phyloP scores from a whole-genome alignment of 257 asterid genomes.

The Jasminum sambac region DNA sequence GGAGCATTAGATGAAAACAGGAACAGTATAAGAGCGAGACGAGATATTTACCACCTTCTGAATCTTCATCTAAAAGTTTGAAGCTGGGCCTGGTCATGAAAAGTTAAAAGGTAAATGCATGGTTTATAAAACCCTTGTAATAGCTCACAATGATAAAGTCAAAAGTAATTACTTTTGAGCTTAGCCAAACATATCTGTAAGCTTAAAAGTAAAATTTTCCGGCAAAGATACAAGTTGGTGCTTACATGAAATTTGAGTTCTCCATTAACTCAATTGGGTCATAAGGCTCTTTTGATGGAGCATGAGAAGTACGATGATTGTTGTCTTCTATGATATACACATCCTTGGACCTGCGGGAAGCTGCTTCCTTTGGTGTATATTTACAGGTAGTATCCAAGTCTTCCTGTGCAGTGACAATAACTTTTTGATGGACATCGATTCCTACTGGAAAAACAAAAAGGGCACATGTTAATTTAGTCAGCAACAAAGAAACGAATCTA shows the following conservation, averaged over 20 bases:
- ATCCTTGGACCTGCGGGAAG: constrained; percentile 46
- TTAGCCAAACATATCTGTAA: background rate
- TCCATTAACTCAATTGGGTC: constrained; percentile 37
- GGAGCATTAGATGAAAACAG: constrained; percentile 18
- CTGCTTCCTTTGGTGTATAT: constrained; percentile 37
- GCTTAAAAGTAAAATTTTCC: too few species aligned
- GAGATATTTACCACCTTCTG: constrained; percentile 53
- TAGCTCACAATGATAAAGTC: background rate
- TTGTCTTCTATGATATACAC: constrained; percentile 38
- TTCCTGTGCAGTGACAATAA: constrained; percentile 52
- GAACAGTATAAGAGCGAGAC: constrained; percentile 23
- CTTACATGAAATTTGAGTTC: constrained; percentile 59
- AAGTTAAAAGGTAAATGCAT: constrained; percentile 28
- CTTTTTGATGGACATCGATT: constrained; percentile 79
- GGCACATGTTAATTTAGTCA: constrained; percentile 17
- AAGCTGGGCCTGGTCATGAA: constrained; percentile 76
- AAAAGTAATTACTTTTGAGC: background rate
- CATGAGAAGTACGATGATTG: constrained; percentile 32
- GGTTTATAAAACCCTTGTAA: background rate
- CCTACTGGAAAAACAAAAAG: constrained; percentile 69
- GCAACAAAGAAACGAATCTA: constrained; percentile 3
- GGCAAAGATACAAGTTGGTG: background rate
- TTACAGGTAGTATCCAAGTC: constrained; percentile 34
- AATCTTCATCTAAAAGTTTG: constrained; percentile 74
- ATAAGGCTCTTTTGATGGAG: constrained; percentile 35